Base-by-base conservation (phyloP, 306 rosid genomes). In the Cucurbita maxima region DNA sequence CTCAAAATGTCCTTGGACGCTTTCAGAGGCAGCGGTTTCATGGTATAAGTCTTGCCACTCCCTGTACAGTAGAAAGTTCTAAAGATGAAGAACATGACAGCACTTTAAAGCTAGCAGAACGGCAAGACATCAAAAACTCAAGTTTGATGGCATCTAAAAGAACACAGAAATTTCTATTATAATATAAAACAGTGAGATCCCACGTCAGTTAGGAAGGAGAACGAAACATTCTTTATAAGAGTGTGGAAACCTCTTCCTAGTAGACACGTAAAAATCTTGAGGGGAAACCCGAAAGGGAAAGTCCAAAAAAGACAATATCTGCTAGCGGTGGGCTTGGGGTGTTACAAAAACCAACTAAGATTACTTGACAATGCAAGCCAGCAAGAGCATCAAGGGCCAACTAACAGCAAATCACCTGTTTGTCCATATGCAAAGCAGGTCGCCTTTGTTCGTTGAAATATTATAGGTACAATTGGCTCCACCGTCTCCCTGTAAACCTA, bases 361-460 rank as follows among this genome's bases (percentile, higher is more conserved):
- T 18, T 10, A 48, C 56, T 47, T 54, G 77, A 40, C 40, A 22
- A 75, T 54, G 47, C 55, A 74, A 37, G 61, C 51, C 45, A 44
- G 79, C 19, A 64, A 78, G 56, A 68, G 70, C 20, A 68, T 45
- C 77, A 75, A 70, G 71, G 22, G 81, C 53, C 75, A 76, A 79
- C 61, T 76, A 61, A 38, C 69, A 77, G 71, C 69, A 47, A 77
- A 79, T 53, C 79, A 91, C 99, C 99, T 88, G 99, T 95, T 84
- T 95, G 99, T 20, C 99, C 99, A 30, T 95, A 95, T 16, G 99
- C 99, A 82, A 95, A 95, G 88, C 99, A 95, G 43, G 99, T 95
- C 55, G 97, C 99, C 79, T 95, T 95, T 45, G 97, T 95, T 71
- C 99, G 92, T 73, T 95, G 96, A 81, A 95, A 95, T 70, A 95